Base-by-base conservation (phyloP, 1,284 basidiomycete genomes). In the Heterobasidion parviporum region DNA sequence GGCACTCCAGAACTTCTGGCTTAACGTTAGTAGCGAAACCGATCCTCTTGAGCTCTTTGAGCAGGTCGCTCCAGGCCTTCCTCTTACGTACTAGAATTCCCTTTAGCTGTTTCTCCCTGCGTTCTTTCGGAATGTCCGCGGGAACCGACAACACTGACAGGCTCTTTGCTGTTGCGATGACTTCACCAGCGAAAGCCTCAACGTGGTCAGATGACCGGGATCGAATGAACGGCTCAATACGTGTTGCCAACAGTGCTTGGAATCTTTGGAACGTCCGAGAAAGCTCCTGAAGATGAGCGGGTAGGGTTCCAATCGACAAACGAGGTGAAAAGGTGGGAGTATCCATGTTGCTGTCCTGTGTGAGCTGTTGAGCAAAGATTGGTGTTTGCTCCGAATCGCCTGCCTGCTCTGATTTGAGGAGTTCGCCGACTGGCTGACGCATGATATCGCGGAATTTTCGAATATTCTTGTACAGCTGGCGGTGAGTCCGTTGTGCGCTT, bases 401-500 rank as follows among this genome's bases (percentile, higher is more conserved):
- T 10, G 74, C 72, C 16, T 67, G 61, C n/a, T 68, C 61, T 1
- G 71, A 71, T 34, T 64, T 67, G 41, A 89, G 67, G 43, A 70
- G 71, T 12, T 70, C 66, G 8, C 69, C 59, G 45, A 88, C 77
- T 0, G 94, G 87, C 67, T 92, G 86, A 50, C 88, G 83, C 10
- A 99, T 77, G 26, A 94, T 72, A 51, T 93, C 89, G n/a, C 94
- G 83, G 76, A 96, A 97, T 72, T 93, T 97, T 59, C 92, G 84
- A 59, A 98, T 82, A 61, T 86, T 83, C 70, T 92, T 94, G 80
- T 95, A 96, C 12, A 99, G 76, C 61, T 95, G 92, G 59, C 86
- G 85, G 69, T 99, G 97, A 1, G 92, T 94, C 66, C 83, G 89
- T 62, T 89, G 84, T 0, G 96, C 95, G 64, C 94, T 98, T 60